phyloP scores from a whole-genome alignment of 192 early-diverging fungal species.

The Bifiguratus adelaidae region DNA sequence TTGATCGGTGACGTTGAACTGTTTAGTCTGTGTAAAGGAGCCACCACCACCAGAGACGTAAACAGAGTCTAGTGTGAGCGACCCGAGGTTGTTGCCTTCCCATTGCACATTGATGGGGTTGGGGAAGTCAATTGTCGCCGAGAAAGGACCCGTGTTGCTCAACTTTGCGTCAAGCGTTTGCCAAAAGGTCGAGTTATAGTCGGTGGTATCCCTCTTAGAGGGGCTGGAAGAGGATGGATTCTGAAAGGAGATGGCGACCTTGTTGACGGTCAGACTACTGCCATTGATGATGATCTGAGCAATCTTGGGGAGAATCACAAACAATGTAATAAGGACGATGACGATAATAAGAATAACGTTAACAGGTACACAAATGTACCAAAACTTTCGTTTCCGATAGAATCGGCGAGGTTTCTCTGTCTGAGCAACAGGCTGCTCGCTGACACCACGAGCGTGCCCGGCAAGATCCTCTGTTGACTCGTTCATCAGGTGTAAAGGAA shows the following conservation, averaged over 20 bases:
- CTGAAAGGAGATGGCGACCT: constrained; percentile 25
- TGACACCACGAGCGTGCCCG: too few relatives aligned
- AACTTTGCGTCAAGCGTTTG: constrained; percentile 18
- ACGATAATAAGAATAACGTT: constrained; percentile 32
- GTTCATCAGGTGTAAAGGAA: too few relatives aligned
- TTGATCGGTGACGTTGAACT: constrained; percentile 26
- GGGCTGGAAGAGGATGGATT: not conserved
- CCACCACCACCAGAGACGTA: constrained; percentile 34
- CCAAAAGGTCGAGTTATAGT: constrained; percentile 6
- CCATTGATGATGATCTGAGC: constrained; percentile 34
- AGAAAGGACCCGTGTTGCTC: constrained; percentile 31
- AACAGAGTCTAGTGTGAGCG: constrained; percentile 19
- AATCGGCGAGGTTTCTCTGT: too few relatives aligned
- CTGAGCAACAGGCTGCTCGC: too few relatives aligned
- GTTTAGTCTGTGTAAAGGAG: constrained; percentile 9
- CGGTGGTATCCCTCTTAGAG: not conserved
- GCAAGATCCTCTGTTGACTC: too few relatives aligned
- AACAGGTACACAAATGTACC: constrained; percentile 38
- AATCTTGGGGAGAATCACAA: constrained; percentile 40
- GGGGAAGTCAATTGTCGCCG: constrained; percentile 31
- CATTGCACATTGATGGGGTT: constrained; percentile 35
- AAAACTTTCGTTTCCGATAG: constrained; percentile 38
- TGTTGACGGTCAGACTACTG: constrained; percentile 18
- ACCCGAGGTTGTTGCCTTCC: constrained; percentile 25
- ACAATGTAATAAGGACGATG: constrained; percentile 31